phyloP scores from a whole-genome alignment of 257 asterid genomes.

The Lithospermum erythrorhizon region DNA sequence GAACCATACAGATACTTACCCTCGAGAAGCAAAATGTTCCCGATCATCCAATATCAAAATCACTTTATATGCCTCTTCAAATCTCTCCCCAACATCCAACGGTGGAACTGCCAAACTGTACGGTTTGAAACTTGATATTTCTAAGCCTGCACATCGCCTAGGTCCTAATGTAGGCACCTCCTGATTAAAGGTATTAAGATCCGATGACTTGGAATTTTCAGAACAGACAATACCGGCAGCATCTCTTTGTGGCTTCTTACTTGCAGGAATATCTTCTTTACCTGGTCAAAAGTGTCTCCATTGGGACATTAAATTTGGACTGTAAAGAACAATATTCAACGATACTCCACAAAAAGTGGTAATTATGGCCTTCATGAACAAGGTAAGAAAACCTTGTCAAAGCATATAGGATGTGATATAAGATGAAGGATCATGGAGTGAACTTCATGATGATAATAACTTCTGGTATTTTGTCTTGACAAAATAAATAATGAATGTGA shows the following conservation, averaged over 20 bases:
- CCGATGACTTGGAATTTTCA: constrained; percentile 19
- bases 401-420: background rate
- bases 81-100: constrained; percentile 60
- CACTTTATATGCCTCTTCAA: constrained; percentile 79
- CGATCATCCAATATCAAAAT: constrained; percentile 76
- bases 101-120: constrained; percentile 59
- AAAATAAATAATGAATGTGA: too few relatives aligned
- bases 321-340: constrained; percentile 6
- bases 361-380: background rate
- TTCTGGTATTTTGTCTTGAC: background rate
- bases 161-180: constrained; percentile 32
- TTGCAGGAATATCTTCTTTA: constrained; percentile 17
- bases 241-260: constrained; percentile 22
- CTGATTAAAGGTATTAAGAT: constrained; percentile 22
- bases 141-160: constrained; percentile 23
- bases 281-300: constrained; percentile 28
- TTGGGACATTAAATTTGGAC: constrained; percentile 6
- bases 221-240: constrained; percentile 20
- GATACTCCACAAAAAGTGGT: background rate
- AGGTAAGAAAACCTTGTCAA: background rate
- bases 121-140: constrained; percentile 33
- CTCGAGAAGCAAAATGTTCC: constrained; percentile 74
- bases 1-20: constrained; percentile 33
- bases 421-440: background rate
- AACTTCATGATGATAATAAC: background rate